Evolutionary conservation across 441 rosid species (phyloP).

Genomic region (Euphorbia neoarborescens): DNA sequence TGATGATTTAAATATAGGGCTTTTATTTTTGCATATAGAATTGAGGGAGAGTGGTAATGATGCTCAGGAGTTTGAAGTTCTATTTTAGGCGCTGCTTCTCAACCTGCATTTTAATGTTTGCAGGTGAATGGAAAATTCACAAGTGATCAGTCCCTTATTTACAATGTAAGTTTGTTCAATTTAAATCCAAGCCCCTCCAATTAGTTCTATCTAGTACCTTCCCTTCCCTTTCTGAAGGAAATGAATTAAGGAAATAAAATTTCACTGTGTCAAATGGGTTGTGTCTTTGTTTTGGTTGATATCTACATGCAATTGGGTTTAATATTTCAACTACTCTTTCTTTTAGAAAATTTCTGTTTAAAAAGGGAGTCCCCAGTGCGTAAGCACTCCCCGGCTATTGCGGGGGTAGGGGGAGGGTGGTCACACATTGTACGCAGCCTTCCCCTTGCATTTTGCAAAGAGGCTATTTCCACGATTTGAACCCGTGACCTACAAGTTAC

Average conservation of each 20-base stretch:
- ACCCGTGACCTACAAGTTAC: too few species aligned
- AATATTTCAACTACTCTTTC: neutral
- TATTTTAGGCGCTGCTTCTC: neutral
- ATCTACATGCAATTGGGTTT: neutral
- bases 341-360: conserved; percentile 16
- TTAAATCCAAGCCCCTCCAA: neutral
- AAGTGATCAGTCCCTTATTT: conserved; percentile 68
- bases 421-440: too few species aligned
- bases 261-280: neutral
- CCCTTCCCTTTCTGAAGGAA: neutral
- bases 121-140: conserved; percentile 97
- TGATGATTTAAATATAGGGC: neutral
- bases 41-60: neutral
- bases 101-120: conserved; percentile 13
- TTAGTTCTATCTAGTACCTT: neutral
- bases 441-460: too few species aligned
- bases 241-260: neutral
- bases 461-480: too few species aligned
- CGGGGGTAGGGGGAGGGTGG: too few species aligned
- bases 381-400: too few species aligned
- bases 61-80: neutral
- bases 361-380: too few species aligned
- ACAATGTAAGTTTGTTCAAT: conserved; percentile 51
- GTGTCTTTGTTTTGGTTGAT: neutral
- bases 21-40: neutral